Evolutionary conservation across 176 grass and related monocot genomes (phyloP).

Genomic region (Secale cereale): DNA sequence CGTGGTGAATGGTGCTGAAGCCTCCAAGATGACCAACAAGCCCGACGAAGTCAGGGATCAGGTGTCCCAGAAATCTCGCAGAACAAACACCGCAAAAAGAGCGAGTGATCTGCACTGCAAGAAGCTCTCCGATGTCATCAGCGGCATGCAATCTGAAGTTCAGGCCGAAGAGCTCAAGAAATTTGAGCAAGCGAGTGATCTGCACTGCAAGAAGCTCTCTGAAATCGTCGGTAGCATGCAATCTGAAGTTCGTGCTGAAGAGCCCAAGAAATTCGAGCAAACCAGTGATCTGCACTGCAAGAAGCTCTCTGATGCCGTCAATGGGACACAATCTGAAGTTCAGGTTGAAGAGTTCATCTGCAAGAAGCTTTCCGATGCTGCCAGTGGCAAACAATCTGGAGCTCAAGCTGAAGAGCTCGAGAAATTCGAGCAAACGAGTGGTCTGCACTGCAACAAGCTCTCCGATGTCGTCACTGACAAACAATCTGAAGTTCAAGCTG

Average conservation of each 20-base stretch:
- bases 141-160: neutral
- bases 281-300: neutral
- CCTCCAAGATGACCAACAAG: neutral
- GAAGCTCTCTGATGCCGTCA: neutral
- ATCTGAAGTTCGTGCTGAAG: neutral
- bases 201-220: neutral
- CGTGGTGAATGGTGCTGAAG: neutral
- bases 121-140: neutral
- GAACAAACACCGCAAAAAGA: neutral
- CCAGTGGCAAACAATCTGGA: neutral
- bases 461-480: neutral
- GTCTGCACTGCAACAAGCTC: neutral
- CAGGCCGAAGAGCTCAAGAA: neutral
- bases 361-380: neutral
- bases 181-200: neutral
- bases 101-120: neutral
- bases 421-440: neutral
- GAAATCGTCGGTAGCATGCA: neutral
- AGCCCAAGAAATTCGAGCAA: neutral
- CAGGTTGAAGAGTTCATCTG: neutral
- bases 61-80: neutral
- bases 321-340: neutral
- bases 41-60: neutral
- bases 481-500: neutral
- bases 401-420: neutral